A percentile compares a stretch with the other conserved stretches of the same genome.
These are phyloP conservation scores for Tolypocladium inflatum DNA, from an alignment of 2,329 filamentous ascomycete species.

Conservation along the genomic window DNA sequence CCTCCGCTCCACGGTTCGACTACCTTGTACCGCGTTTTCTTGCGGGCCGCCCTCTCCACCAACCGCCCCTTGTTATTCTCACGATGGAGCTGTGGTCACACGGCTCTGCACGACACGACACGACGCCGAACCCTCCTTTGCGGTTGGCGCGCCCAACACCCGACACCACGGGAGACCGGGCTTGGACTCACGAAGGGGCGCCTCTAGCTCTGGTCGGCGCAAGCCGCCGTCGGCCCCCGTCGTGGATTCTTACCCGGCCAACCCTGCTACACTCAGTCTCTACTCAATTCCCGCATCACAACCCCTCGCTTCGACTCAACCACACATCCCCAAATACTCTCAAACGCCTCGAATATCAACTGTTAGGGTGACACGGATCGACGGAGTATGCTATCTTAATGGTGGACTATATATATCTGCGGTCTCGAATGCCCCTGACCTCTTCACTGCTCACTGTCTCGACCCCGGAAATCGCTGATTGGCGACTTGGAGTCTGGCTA, in stretches of 20 bases:
- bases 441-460: conserved; percentile 7
- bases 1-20: not conserved
- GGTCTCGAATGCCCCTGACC: conserved; percentile 9
- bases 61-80: not conserved
- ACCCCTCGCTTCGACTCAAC: conserved; percentile 7
- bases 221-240: not conserved
- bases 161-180: not conserved
- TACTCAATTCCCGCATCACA: conserved; percentile 15
- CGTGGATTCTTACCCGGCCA: not conserved
- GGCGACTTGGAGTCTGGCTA: conserved; percentile 5
- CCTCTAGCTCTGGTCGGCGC: not conserved
- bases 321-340: not conserved
- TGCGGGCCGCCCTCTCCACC: not conserved
- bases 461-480: conserved; percentile 1
- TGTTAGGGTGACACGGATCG: conserved; percentile 3
- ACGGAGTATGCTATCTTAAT: conserved; percentile 8
- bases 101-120: conserved; percentile 1
- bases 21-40: not conserved
- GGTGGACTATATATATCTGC: conserved; percentile 8
- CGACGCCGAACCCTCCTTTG: not conserved
- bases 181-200: not conserved
- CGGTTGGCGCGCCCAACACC: not conserved
- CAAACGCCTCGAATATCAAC: not conserved
- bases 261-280: conserved; percentile 12
- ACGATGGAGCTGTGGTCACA: conserved; percentile 1